phyloP scores from a whole-genome alignment of 768 basidiomycete genomes.

The Thelephora ganbajun region DNA sequence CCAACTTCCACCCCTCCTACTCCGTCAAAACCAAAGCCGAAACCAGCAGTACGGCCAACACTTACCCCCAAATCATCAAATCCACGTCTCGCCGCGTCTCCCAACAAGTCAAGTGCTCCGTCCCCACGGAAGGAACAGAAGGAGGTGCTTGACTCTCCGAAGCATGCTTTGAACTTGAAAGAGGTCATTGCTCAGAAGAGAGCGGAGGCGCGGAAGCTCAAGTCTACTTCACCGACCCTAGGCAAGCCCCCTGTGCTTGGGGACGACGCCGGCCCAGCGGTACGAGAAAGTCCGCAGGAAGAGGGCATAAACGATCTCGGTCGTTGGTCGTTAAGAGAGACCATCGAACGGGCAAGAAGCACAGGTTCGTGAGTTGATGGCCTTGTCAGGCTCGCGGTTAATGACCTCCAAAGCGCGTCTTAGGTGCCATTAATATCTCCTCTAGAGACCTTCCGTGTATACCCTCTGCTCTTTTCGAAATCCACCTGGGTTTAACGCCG shows the following conservation, averaged over 20 bases:
- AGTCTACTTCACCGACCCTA: slow-evolving; percentile 5
- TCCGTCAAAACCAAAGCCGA: too few species aligned
- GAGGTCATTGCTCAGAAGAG: slow-evolving; percentile 71
- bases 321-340: slow-evolving; percentile 53
- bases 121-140: too few species aligned
- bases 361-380: slow-evolving; percentile 40
- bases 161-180: slow-evolving; percentile 38
- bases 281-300: slow-evolving; percentile 16
- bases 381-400: background rate
- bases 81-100: too few species aligned
- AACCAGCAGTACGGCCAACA: too few species aligned
- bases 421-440: slow-evolving; percentile 64
- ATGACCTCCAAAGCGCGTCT: slow-evolving; percentile 29
- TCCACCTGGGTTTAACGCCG: slow-evolving; percentile 65
- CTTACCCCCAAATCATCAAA: too few species aligned
- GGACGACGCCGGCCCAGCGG: slow-evolving; percentile 29
- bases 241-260: slow-evolving; percentile 24
- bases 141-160: slow-evolving; percentile 8
- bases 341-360: slow-evolving; percentile 63
- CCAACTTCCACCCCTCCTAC: too few species aligned
- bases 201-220: slow-evolving; percentile 59
- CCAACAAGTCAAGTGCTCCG: too few species aligned
- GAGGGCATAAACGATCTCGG: slow-evolving; percentile 42
- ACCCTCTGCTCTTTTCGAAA: slow-evolving; percentile 66
- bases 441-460: slow-evolving; percentile 61